Base-by-base conservation (phyloP, 2,329 filamentous ascomycete species). In the Helotiales sp. region DNA sequence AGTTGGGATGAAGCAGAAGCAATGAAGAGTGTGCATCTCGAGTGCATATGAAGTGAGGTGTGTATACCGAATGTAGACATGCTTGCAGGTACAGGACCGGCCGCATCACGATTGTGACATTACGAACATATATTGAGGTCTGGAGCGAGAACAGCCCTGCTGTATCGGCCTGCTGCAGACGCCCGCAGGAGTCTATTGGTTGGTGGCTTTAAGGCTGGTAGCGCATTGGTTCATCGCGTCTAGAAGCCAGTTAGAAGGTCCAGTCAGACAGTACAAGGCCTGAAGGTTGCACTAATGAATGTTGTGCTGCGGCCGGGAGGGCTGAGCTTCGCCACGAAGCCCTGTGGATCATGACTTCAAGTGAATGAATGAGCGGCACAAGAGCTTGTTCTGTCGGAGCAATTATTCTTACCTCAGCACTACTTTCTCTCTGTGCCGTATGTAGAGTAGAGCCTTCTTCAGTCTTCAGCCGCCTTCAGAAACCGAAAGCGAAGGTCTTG, bases 201-300 rank as follows among this genome's bases (percentile, higher is more conserved):
- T 57, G n/a, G 54, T 57, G 54, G 54, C 54, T 30, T 57, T 37
- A 37, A 10, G 20, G 54, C 30, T 57, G 54, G 20, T 34, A 24
- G 54, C 32, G 54, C 32, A 40, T 57, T 57, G 54, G 54, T 17
- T 57, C 13, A 57, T 40, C 32, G 54, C 54, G 54, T 24, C 54
- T 57, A 57, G 30, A 34, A 57, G 54, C 54, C 54, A 57, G 54
- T 57, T 22, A 24, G 20, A 57, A 20, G 17, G 15, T n/a, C n/a
- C n/a, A n/a, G n/a, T n/a, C n/a, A n/a, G n/a, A n/a, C n/a, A n/a
- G n/a, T n/a, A n/a, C n/a, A n/a, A n/a, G n/a, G n/a, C n/a, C n/a
- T n/a, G n/a, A n/a, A n/a, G n/a, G n/a, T n/a, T n/a, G n/a, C n/a
- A n/a, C n/a, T n/a, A n/a, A n/a, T n/a, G n/a, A 55, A 7, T 22